Percentiles rank a stretch among this genome's conserved stretches.
Conservation (phyloP, 441 rosid genomes). For the Bocquillonia castaneifolia region DNA sequence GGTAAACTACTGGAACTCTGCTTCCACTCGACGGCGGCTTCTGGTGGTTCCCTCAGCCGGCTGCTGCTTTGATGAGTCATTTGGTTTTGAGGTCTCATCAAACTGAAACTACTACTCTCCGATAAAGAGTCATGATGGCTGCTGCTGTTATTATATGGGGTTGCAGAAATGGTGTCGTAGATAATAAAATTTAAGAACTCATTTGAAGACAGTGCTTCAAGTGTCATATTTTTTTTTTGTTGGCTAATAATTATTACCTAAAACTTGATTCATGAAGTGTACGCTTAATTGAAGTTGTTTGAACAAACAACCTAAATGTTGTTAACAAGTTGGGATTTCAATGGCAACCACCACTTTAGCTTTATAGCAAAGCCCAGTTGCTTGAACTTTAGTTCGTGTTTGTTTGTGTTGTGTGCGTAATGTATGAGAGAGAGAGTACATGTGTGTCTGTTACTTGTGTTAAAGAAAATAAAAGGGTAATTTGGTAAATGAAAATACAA, state of each 20-base stretch:
- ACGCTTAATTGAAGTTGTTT: not conserved
- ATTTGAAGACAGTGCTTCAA: conserved; percentile 61
- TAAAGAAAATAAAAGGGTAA: not conserved
- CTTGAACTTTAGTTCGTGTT: too few relatives aligned
- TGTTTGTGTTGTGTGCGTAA: too few relatives aligned
- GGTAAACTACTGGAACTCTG: conserved; percentile 27
- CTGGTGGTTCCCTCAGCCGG: conserved; percentile 18
- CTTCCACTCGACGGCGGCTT: conserved; percentile 16
- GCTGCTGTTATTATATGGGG: conserved; percentile 35
- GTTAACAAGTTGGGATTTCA: not conserved
- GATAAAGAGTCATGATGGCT: conserved; percentile 32
- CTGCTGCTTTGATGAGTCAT: conserved; percentile 11
- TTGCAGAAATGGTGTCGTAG: conserved; percentile 55
- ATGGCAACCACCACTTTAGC: conserved; percentile 4
- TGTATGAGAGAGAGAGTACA: too few relatives aligned
- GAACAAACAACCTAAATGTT: not conserved
- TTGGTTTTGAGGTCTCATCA: conserved; percentile 20
- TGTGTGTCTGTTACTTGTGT: not conserved
- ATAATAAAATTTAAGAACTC: conserved; percentile 57
- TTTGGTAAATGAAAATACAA: not conserved
- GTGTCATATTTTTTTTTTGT: conserved; percentile 38
- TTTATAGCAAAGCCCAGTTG: conserved; percentile 9
- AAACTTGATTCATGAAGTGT: not conserved
- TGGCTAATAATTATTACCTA: not conserved
- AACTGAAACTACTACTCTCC: conserved; percentile 24